Base-by-base conservation (phyloP, 2,329 filamentous ascomycete species). In the Talaromyces sp. region DNA sequence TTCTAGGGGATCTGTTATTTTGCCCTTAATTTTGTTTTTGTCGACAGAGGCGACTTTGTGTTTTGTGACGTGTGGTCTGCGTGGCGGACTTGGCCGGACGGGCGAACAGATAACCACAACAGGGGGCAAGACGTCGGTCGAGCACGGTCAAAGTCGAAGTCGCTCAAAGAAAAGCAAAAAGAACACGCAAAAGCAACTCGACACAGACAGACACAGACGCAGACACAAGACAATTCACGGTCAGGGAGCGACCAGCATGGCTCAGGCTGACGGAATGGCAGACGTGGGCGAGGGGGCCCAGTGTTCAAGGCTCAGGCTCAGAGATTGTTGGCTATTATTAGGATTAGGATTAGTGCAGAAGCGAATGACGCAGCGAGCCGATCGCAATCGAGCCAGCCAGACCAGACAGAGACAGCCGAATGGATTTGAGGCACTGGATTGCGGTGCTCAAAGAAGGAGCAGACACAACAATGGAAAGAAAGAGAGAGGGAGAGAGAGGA, bases 11-110 rank as follows among this genome's bases (percentile, higher is more conserved):
- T 23, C 2, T 23, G 23, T 23, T 23, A 23, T 1, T 23, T 23
- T 23, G 23, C 23, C 23, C 23, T 23, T 23, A 23, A 23, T 42
- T n/a, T 40, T 27, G 4, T 31, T 53, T 16, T 36, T 10, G 9
- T 60, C 28, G 4, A 10, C 5, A 56, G 44, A 56, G 52, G 40
- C 52, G 54, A 56, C 47, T 27, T 34, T 47, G 28, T 14, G 52
- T 7, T 54, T 61, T 63, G 66, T 71, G 70, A 71, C 69, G 70
- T 72, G 68, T 70, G 65, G 63, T 66, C 68, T 68, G 70, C 69
- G 70, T 72, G 66, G 68, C 44, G 44, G 44, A 47, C 44, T 47
- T 5, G 42, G 18, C 44, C 18, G 23, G 23, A 36, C 33, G 33
- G 33, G 33, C 33, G 33, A 36, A 36, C 23, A 23, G 23, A 27